Base-by-base conservation (phyloP, 768 basidiomycete genomes). In the Phylloporus sp. region DNA sequence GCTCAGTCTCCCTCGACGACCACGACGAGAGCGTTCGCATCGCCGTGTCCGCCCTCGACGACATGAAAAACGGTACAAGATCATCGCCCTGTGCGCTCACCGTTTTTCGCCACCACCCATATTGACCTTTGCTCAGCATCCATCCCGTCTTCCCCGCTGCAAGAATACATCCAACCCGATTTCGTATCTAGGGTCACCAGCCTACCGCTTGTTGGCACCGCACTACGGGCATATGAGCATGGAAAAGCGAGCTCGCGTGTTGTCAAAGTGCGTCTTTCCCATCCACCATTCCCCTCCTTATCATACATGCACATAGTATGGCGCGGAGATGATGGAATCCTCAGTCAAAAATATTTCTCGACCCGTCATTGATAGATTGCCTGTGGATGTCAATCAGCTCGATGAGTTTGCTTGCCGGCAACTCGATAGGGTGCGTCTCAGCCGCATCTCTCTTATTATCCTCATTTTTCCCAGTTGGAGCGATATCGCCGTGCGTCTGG, bases 391-490 rank as follows among this genome's bases (percentile, higher is more conserved):
- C 24, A 80, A 78, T 54, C 82, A 84, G 60, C 71, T 94, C 13
- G 92, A 94, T 55, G 90, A 91, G 53, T 93, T 93, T 68, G 91
- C 92, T 2, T 91, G 88, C 64, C 78, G 90, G 52, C 91, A 94
- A 65, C 76, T 95, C 35, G 91, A 94, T 70, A 78, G 82, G 66
- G 88, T 93, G 56, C 62, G 85, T 46, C 43, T 26, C 28, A 31
- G n/a, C 15, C 7, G 5, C 35, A 11, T 10, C 6, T 3, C 35
- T 1, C 16, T 9, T 8, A 13, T 31, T 44, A n/a, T 22, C 23
- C 9, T 50, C 18, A 29, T 36, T 43, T 40, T 42, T 29, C 22
- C 41, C 50, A 81, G 80, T 60, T 81, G 40, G 80, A 79, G 55
- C 72, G 70, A 46, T 81, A 81, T 56, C 73, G 78, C 41, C 72